Evolutionary conservation across 768 basidiomycete genomes (phyloP).

Genomic region (Leccinum broughii): DNA sequence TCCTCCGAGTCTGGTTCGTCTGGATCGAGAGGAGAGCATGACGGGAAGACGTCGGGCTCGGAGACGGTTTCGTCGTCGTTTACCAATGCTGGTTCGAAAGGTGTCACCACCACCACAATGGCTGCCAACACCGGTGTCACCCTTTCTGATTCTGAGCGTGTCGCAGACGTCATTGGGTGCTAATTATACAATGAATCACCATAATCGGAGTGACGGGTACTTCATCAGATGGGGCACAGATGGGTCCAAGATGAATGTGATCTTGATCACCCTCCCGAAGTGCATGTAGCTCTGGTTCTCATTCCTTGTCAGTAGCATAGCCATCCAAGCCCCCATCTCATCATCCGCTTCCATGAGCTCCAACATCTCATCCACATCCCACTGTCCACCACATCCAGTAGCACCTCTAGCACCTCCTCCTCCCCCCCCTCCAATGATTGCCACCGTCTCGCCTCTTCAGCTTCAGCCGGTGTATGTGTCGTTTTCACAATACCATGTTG

Average conservation of each 20-base stretch:
- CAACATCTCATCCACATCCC: constrained; percentile 2
- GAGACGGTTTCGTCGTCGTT: too few species aligned
- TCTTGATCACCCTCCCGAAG: constrained; percentile 2
- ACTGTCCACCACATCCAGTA: constrained; percentile 5
- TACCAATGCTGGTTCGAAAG: too few species aligned
- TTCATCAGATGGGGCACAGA: neutral
- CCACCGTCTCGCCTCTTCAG: constrained; percentile 15
- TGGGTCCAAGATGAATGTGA: constrained; percentile 11
- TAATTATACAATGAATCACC: neutral
- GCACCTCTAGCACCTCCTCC: constrained; percentile 5
- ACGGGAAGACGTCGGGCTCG: too few species aligned
- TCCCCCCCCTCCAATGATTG: constrained; percentile 16
- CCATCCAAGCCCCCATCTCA: constrained; percentile 1
- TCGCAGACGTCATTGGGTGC: constrained; percentile 1
- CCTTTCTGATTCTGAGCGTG: constrained; percentile 24
- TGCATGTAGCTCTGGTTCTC: constrained; percentile 3
- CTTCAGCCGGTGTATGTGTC: constrained; percentile 23
- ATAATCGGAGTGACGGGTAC: neutral
- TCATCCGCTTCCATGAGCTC: constrained; percentile 12
- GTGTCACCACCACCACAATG: neutral
- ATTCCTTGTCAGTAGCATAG: constrained; percentile 1
- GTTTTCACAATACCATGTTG: constrained; percentile 20
- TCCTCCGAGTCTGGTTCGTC: too few species aligned
- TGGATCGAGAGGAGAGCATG: too few species aligned
- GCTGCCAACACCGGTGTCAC: neutral